These are phyloP conservation scores for Oryza rufipogon DNA, from an alignment of 176 grass and related monocot genomes.

Conservation along the genomic window DNA sequence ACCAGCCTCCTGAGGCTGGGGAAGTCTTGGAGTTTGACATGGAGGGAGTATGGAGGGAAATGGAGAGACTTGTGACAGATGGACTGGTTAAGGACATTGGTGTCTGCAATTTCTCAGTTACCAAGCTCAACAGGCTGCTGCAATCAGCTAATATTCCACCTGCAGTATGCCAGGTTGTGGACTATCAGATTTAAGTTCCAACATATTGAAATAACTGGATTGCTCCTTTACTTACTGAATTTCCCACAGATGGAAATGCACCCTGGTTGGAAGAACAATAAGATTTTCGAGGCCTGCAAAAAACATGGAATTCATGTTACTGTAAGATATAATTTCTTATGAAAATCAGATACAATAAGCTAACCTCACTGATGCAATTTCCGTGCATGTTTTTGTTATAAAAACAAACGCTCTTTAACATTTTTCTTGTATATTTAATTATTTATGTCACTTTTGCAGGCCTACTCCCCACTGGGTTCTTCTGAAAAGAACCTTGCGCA, in stretches of 20 bases:
- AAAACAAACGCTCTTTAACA: background rate
- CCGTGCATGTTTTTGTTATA: background rate
- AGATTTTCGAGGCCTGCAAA: conserved; percentile 75
- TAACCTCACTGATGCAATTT: background rate
- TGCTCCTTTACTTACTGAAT: conserved; percentile 4
- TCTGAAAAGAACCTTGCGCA: conserved; percentile 59
- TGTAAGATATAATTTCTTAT: conserved; percentile 48
- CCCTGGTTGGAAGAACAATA: conserved; percentile 87
- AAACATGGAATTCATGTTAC: conserved; percentile 74
- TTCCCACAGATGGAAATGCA: conserved; percentile 78
- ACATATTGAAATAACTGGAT: background rate
- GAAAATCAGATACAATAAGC: background rate
- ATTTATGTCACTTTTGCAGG: conserved; percentile 43
- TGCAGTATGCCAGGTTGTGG: conserved; percentile 74
- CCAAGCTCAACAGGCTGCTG: conserved; percentile 66
- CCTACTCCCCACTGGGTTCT: conserved; percentile 81
- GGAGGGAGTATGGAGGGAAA: conserved; percentile 82
- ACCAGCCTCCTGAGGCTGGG: conserved; percentile 57
- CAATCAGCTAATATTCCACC: conserved; percentile 50
- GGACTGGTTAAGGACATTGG: conserved; percentile 70
- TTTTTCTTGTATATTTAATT: background rate
- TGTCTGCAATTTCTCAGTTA: conserved; percentile 64
- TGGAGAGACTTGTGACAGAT: conserved; percentile 71
- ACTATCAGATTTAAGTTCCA: background rate
- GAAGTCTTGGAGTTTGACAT: conserved; percentile 83